Percentiles rank a stretch among this genome's conserved stretches.
These are phyloP conservation scores for Arthrobotrys entomopaga DNA, from an alignment of 2,329 filamentous ascomycete genomes.

Conservation along the genomic window DNA sequence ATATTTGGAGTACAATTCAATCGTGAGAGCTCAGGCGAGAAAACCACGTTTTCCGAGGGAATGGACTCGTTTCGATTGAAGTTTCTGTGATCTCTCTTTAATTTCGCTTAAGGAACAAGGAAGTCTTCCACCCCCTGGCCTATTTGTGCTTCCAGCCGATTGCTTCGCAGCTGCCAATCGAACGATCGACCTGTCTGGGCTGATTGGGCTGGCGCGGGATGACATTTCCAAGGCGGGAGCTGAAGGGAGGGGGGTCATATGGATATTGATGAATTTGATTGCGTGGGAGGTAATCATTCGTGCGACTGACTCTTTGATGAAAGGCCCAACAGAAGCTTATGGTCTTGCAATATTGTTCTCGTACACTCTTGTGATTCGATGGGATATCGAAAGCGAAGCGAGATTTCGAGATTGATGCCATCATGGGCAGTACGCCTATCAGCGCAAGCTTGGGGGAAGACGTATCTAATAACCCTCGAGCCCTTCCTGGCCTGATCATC, in stretches of 20 bases:
- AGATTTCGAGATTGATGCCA: background rate
- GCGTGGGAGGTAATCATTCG: constrained; percentile 14
- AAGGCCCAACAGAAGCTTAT: background rate
- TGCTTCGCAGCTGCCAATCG: constrained; percentile 38
- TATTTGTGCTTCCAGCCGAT: constrained; percentile 50
- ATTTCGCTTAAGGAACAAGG: constrained; percentile 53
- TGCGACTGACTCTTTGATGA: background rate
- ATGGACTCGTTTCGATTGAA: constrained; percentile 54
- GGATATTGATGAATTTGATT: constrained; percentile 23
- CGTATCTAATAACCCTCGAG: no score
- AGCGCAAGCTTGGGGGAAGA: constrained; percentile 19
- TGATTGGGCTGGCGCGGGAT: constrained; percentile 43
- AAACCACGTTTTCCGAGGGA: constrained; percentile 54
- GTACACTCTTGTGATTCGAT: background rate
- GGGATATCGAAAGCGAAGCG: background rate
- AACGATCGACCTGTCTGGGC: constrained; percentile 6
- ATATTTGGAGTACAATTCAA: constrained; percentile 20
- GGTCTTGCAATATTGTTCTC: background rate
- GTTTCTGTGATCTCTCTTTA: constrained; percentile 25
- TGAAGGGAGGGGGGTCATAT: constrained; percentile 44
- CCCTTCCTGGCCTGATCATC: constrained; percentile 19
- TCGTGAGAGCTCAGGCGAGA: constrained; percentile 46
- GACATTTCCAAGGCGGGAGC: constrained; percentile 40
- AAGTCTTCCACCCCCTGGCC: constrained; percentile 19
- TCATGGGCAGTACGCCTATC: background rate